Conservation (phyloP, 2,329 filamentous ascomycete genomes). For the Apiospora hydei region DNA sequence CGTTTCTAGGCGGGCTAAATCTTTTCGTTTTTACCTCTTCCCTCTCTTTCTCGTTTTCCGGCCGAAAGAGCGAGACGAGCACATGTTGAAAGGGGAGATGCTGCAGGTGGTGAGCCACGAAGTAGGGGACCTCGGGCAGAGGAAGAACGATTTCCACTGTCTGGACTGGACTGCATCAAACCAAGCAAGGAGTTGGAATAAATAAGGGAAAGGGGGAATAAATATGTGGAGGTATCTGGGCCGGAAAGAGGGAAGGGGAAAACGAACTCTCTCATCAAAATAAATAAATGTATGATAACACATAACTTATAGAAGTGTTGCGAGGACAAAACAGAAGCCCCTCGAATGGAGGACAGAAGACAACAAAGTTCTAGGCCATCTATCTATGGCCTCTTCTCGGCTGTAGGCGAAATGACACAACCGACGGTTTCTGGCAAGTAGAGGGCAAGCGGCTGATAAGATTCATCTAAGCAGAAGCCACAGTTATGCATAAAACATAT, state of each 20-base stretch:
- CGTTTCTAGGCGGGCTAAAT: not conserved
- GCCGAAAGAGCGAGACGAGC: not conserved
- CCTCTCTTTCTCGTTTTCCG: constrained; percentile 5
- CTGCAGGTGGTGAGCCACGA: not conserved
- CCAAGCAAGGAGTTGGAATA: not conserved
- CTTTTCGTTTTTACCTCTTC: not conserved
- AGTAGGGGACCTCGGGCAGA: too few species aligned
- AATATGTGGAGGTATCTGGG: not conserved
- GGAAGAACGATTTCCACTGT: not conserved
- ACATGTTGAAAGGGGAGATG: not conserved
- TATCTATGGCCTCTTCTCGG: not conserved
- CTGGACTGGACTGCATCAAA: not conserved
- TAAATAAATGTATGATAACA: constrained; percentile 21
- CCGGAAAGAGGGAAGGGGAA: not conserved
- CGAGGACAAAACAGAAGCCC: not conserved
- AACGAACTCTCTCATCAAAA: not conserved
- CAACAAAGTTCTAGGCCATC: not conserved
- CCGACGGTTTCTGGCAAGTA: not conserved
- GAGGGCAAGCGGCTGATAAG: not conserved
- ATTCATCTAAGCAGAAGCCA: not conserved
- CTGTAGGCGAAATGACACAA: not conserved
- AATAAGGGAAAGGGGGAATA: not conserved
- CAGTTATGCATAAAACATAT: not conserved
- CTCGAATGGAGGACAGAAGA: not conserved
- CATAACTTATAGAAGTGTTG: constrained; percentile 6